Evolutionary conservation across 805 yeast genomes (phyloP).

Genomic region (Yarrowia keelungensis): DNA sequence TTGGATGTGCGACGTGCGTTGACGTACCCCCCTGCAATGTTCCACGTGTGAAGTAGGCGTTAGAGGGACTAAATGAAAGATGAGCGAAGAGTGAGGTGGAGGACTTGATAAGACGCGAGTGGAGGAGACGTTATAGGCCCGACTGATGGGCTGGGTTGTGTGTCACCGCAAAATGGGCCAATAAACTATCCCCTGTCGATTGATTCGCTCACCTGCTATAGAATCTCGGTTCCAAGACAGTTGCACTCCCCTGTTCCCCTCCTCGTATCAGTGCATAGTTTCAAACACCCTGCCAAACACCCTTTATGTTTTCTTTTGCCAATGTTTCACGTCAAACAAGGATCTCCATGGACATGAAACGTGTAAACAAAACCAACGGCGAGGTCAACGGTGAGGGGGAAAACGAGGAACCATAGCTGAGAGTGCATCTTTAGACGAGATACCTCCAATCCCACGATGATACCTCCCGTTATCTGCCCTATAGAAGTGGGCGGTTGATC

Average conservation of each 20-base stretch:
- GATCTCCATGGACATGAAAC: constrained; percentile 20
- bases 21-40: constrained; percentile 30
- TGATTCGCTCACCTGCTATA: no score
- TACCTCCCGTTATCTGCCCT: neutral
- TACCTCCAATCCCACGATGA: no score
- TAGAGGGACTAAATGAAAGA: constrained; percentile 4
- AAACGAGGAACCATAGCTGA: no score
- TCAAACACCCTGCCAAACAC: constrained; percentile 20
- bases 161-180: no score
- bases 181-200: no score
- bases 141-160: neutral
- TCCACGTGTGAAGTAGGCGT: constrained; percentile 19
- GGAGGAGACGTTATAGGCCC: no score
- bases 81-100: neutral
- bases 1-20: constrained; percentile 16
- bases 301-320: constrained; percentile 13
- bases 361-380: neutral
- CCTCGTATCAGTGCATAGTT: constrained; percentile 8
- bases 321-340: constrained; percentile 15
- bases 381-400: no score
- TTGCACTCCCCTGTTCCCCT: neutral
- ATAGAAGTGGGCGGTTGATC: constrained; percentile 6
- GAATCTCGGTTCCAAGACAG: neutral
- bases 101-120: neutral
- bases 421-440: no score